Evolutionary conservation across 202 grass and related monocot genomes (phyloP), one percentile per base, ranked within the genome.

Genomic region (Digitaria exilis): DNA sequence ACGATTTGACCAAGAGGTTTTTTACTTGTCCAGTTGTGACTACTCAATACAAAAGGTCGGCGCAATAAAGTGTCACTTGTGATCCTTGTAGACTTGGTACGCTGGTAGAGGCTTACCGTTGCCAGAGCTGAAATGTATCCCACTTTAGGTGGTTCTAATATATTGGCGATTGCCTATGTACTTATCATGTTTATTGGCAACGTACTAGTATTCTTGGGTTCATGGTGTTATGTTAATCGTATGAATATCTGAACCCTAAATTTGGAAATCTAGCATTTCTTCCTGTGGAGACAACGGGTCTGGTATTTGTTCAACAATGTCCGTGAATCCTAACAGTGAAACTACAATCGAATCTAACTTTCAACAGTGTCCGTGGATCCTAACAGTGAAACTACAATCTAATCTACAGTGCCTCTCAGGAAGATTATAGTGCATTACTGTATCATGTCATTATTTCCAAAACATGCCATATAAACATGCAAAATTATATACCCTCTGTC

Each of bases 1-100:
- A 87, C 54, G 60, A 71, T 84, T 84, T 90, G 80, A 76, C 88
- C 54, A 29, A 69, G 70, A 75, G 26, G 63, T 39, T 55, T 85
- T 57, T 75, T 80, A 71, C 45, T 55, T n/a, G 50, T 63, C 75
- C 51, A 56, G 32, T 70, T 85, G 71, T 84, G 79, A 74, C 75
- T 84, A 84, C 42, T 62, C 41, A 73, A 56, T 79, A 75, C 84
- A 80, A 76, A 60, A 90, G 26, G 55, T 83, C n/a, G n/a, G 65
- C 49, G 14, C 54, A 83, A 87, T 90, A 87, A 87, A 83, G 31
- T 69, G 31, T 48, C 34, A 48, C 32, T 28, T 58, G 32, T 42
- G 61, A 76, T 75, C 24, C 50, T 28, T 73, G 78, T 85, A 76
- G 65, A 62, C 42, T 49, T 21, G 21, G 21, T 83, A 90, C 0